phyloP scores from a whole-genome alignment of 495 filamentous ascomycete species.

The Lichina pygmaea region DNA sequence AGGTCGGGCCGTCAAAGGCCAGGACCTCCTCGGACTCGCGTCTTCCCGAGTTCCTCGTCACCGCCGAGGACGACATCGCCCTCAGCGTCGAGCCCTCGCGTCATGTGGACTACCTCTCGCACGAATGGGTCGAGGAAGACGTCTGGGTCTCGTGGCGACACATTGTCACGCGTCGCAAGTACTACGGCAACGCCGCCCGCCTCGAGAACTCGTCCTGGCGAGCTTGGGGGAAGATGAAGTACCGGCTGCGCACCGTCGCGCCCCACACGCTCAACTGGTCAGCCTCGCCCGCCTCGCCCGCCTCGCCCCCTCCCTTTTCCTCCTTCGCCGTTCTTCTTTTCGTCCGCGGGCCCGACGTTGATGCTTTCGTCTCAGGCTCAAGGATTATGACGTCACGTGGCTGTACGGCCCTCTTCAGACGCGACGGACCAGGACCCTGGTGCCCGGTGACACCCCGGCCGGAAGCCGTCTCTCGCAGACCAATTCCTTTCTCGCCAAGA shows the following conservation, averaged over 20 bases:
- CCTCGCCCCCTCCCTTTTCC: neutral
- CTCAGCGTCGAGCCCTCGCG: constrained; percentile 53
- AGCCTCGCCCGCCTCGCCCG: constrained; percentile 7
- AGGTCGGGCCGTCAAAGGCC: constrained; percentile 17
- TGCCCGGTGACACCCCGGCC: constrained; percentile 23
- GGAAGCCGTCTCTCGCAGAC: constrained; percentile 41
- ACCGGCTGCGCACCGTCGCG: constrained; percentile 60
- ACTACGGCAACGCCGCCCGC: constrained; percentile 55
- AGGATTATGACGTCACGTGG: constrained; percentile 95
- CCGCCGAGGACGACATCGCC: constrained; percentile 60
- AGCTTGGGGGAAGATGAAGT: constrained; percentile 85
- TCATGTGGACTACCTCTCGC: constrained; percentile 90
- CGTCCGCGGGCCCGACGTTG: no score
- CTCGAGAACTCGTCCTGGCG: constrained; percentile 95
- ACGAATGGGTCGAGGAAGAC: constrained; percentile 90
- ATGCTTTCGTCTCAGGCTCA: constrained; percentile 33
- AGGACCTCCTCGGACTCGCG: constrained; percentile 18
- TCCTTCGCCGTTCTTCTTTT: neutral
- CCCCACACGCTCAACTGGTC: constrained; percentile 81
- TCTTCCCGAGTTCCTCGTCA: constrained; percentile 6
- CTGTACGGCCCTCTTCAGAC: constrained; percentile 82
- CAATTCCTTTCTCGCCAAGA: constrained; percentile 58
- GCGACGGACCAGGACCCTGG: constrained; percentile 17
- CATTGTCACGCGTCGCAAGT: constrained; percentile 47
- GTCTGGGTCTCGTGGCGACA: constrained; percentile 96